Conservation (phyloP, 257 asterid species). For the Euphrasia confusa region DNA sequence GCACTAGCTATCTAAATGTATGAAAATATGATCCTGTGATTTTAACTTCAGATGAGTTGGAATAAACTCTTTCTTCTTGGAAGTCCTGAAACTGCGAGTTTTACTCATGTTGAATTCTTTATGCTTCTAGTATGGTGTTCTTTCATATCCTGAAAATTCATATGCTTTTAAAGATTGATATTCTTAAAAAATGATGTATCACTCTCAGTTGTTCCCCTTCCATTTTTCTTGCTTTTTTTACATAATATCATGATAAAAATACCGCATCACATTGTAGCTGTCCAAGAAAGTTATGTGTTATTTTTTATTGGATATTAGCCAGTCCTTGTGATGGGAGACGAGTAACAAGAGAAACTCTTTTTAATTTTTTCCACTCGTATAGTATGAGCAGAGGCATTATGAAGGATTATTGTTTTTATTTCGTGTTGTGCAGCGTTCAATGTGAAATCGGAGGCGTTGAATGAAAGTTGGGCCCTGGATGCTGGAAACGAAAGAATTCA, state of each 20-base stretch:
- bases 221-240: not conserved
- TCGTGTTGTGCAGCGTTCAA: constrained; percentile 27
- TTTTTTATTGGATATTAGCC: not conserved
- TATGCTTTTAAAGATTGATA: constrained; percentile 3
- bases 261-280: not conserved
- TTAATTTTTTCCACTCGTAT: not conserved
- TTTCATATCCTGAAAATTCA: not conserved
- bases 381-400: not conserved
- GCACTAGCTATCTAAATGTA: not conserved
- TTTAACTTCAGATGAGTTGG: constrained; percentile 8
- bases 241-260: not conserved
- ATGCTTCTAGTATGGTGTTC: constrained; percentile 11
- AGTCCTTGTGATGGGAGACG: not conserved
- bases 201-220: not conserved
- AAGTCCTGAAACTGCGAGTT: not conserved
- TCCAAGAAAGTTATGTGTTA: not conserved
- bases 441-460: constrained; percentile 41
- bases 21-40: not conserved
- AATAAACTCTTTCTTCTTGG: not conserved
- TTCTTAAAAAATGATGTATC: too few species aligned
- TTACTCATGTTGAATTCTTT: not conserved
- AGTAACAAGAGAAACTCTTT: not conserved
- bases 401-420: not conserved
- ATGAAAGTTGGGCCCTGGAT: constrained; percentile 32
- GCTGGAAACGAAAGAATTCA: constrained; percentile 22